phyloP scores from a whole-genome alignment of 2,329 filamentous ascomycete genomes.

The Pseudofabraea citricarpa region DNA sequence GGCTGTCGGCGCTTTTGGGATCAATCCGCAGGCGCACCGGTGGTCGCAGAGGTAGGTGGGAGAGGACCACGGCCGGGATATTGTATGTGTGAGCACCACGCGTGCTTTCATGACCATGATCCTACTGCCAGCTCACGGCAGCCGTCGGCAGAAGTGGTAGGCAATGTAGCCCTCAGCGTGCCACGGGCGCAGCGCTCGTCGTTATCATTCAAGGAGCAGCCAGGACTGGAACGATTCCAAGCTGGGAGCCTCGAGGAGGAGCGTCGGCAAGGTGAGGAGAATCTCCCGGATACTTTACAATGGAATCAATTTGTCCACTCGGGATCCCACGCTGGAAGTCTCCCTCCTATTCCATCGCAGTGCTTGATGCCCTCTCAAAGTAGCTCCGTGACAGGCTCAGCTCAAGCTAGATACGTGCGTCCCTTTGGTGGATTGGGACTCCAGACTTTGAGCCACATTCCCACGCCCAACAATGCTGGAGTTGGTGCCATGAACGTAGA shows the following conservation, averaged over 20 bases:
- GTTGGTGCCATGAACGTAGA: background rate
- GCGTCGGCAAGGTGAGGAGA: slow-evolving; percentile 3
- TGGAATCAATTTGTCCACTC: slow-evolving; percentile 21
- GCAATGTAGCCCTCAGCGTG: no score
- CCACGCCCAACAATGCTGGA: slow-evolving; percentile 10
- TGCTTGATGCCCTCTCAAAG: slow-evolving; percentile 29
- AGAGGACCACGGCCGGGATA: slow-evolving; percentile 6
- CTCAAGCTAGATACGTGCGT: slow-evolving; percentile 17
- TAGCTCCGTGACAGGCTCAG: slow-evolving; percentile 21
- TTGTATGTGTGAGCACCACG: slow-evolving; percentile 53
- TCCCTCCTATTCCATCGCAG: slow-evolving; percentile 30
- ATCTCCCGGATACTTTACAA: slow-evolving; percentile 22
- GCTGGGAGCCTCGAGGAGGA: slow-evolving; percentile 2
- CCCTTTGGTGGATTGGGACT: slow-evolving; percentile 24
- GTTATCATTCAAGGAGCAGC: no score
- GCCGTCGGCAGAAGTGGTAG: slow-evolving; percentile 5
- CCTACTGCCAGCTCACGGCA: slow-evolving; percentile 6
- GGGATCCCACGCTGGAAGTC: slow-evolving; percentile 12
- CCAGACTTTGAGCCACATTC: slow-evolving; percentile 20
- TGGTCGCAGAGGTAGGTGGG: background rate
- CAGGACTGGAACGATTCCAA: no score
- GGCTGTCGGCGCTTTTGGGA: slow-evolving; percentile 49
- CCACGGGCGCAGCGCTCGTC: no score
- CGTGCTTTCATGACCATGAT: slow-evolving; percentile 43
- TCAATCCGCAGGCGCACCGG: slow-evolving; percentile 25